A percentile compares a stretch with the other conserved stretches of the same genome.
These are phyloP conservation scores for Pythium scleroteichum DNA, from an alignment of 352 stramenopile genomes.

Conservation along the genomic window DNA sequence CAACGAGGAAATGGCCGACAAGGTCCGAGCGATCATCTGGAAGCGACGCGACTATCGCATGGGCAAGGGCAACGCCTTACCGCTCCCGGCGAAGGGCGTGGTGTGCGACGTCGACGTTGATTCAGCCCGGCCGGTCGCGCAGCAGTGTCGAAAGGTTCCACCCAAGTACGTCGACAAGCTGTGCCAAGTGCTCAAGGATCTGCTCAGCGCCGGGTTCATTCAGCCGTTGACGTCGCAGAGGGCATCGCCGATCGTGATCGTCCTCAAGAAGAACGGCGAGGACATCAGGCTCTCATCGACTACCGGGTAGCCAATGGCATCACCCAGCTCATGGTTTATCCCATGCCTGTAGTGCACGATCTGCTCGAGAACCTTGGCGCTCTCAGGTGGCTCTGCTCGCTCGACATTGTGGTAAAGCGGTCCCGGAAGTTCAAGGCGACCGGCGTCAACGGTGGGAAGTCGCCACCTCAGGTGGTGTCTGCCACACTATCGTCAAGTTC, in stretches of 20 bases:
- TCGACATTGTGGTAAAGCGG: conserved; percentile 2
- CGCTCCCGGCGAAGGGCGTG: conserved; percentile 17
- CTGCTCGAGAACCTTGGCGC: conserved; percentile 23
- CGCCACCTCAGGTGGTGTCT: too few relatives aligned
- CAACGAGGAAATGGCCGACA: conserved; percentile 18
- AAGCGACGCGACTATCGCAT: conserved; percentile 21
- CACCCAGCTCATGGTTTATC: conserved; percentile 29
- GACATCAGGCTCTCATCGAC: conserved; percentile 37
- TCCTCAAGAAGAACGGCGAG: conserved; percentile 42
- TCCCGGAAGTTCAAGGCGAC: too few relatives aligned
- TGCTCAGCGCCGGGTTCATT: conserved; percentile 27
- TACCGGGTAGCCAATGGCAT: conserved; percentile 27
- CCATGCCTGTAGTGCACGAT: conserved; percentile 28
- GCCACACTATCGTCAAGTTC: too few relatives aligned
- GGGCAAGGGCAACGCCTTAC: conserved; percentile 26
- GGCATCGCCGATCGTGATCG: conserved; percentile 41
- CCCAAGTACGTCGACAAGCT: conserved; percentile 27
- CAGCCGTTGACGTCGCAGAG: conserved; percentile 19
- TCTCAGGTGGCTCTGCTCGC: conserved; percentile 23
- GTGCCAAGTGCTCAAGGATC: conserved; percentile 31
- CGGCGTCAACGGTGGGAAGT: too few relatives aligned
- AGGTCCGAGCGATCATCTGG: conserved; percentile 26
- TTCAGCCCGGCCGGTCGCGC: conserved; percentile 21
- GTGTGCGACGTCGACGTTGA: conserved; percentile 41
- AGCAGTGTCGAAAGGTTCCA: conserved; percentile 15